Evolutionary conservation across 2,329 filamentous ascomycete genomes (phyloP).

Genomic region (Pyrenophora graminea): DNA sequence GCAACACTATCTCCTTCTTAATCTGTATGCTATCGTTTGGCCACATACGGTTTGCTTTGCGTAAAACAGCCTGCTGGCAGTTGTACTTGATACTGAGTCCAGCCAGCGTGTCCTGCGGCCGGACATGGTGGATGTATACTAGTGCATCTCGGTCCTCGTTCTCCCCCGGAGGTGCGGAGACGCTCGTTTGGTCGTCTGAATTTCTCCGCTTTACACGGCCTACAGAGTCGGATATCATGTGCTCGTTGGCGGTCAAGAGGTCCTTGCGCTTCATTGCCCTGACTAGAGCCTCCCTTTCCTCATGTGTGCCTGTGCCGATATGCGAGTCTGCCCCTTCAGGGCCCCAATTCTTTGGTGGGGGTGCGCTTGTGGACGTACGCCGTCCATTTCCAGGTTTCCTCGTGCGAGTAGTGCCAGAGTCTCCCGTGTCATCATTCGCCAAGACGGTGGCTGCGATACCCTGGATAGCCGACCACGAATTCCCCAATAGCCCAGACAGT

Average conservation of each 20-base stretch:
- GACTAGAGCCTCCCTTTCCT: slow-evolving; percentile 53
- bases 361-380: slow-evolving; percentile 44
- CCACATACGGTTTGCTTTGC: slow-evolving; percentile 92
- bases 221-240: slow-evolving; percentile 49
- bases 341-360: slow-evolving; percentile 54
- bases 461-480: slow-evolving; percentile 55
- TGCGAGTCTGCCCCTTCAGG: slow-evolving; percentile 45
- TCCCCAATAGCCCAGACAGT: slow-evolving; percentile 54
- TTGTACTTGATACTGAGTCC: slow-evolving; percentile 89
- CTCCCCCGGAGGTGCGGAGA: slow-evolving; percentile 57
- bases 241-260: slow-evolving; percentile 50
- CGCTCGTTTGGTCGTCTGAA: slow-evolving; percentile 63
- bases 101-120: slow-evolving; percentile 82
- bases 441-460: slow-evolving; percentile 56
- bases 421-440: slow-evolving; percentile 44
- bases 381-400: slow-evolving; percentile 36
- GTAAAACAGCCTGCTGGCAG: slow-evolving; percentile 79
- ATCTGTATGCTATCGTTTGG: slow-evolving; percentile 88
- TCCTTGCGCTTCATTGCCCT: slow-evolving; percentile 56
- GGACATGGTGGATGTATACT: slow-evolving; percentile 88
- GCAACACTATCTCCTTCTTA: slow-evolving; percentile 78
- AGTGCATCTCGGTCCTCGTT: slow-evolving; percentile 73
- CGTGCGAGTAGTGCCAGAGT: slow-evolving; percentile 26
- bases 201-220: slow-evolving; percentile 66
- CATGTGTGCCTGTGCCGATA: slow-evolving; percentile 52